Base-by-base conservation (phyloP, 2,329 filamentous ascomycete genomes). In the Colletotrichum somersetense region DNA sequence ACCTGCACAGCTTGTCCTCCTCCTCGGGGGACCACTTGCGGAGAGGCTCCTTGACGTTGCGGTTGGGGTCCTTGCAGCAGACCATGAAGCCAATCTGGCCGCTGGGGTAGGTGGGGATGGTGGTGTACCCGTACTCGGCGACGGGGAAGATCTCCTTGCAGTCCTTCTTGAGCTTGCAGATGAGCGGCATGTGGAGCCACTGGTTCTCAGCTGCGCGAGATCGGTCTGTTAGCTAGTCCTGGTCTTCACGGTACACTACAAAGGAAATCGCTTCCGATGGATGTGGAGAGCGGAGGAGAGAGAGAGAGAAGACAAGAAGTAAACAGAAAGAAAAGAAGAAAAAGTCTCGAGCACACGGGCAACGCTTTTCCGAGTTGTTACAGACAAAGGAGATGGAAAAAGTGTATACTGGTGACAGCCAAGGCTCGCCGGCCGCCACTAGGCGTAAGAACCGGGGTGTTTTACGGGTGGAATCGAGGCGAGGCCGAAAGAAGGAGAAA, bases 41-140 rank as follows among this genome's bases (percentile, higher is more conserved):
- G 74, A 98, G 81, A 66, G 96, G 96, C 84, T 91, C 93, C 83
- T 89, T 94, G 81, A 98, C 89, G 85, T 99, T 89, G 83, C 91
- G 90, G 81, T 85, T 91, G 82, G 91, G 87, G 82, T 98, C 96
- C 91, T 99, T 98, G 92, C 89, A 93, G 91, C 96, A 98, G 81
- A 99, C 94, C 95, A 99, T 98, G 92, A 99, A 99, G 82, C 96
- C 96, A 80, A 99, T 99, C 88, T 99, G 96, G 82, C 96, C 96
- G 69, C 94, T 97, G 76, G 96, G 96, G 89, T 99, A 99, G 81
- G 96, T 99, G 72, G 96, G 96, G 84, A 99, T 99, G 79, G 96
- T 98, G 80, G 96, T 98, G 90, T 98, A 99, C 78, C 93, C 96
- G 87, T 98, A 99, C 87, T 99, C 96, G 83, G 93, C 96, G 75